These are phyloP conservation scores for Ganoderma lingzhi DNA, from an alignment of 1,284 basidiomycete species.

Conservation along the genomic window DNA sequence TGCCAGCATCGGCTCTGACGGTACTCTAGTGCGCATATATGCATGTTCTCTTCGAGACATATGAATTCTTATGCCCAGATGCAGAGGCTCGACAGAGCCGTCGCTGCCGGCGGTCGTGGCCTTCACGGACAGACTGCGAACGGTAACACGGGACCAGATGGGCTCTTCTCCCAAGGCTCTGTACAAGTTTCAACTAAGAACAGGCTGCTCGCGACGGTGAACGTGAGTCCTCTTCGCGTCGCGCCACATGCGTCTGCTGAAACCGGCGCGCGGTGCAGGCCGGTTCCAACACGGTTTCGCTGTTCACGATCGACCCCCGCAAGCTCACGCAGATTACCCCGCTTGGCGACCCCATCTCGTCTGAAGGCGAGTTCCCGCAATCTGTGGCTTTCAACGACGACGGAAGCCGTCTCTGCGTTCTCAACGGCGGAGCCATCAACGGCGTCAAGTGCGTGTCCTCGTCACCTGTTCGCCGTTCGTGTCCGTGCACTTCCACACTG, in stretches of 20 bases:
- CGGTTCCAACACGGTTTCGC: constrained; percentile 56
- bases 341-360: constrained; percentile 52
- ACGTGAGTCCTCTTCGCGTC: constrained; percentile 40
- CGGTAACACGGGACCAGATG: constrained; percentile 45
- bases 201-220: constrained; percentile 54
- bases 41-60: not conserved
- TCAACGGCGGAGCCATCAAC: constrained; percentile 56
- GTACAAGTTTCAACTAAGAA: constrained; percentile 49
- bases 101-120: constrained; percentile 50
- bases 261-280: constrained; percentile 40
- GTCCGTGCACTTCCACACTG: not conserved
- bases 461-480: not conserved
- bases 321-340: constrained; percentile 50
- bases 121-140: constrained; percentile 46
- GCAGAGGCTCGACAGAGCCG: constrained; percentile 33
- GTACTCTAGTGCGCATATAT: constrained; percentile 27
- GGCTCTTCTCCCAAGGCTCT: constrained; percentile 56
- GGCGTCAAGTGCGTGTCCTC: constrained; percentile 49
- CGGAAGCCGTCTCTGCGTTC: constrained; percentile 49
- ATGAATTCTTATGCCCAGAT: not conserved
- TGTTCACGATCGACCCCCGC: constrained; percentile 53
- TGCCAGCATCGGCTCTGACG: constrained; percentile 30
- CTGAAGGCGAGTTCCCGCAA: constrained; percentile 58
- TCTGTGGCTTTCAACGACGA: constrained; percentile 53
- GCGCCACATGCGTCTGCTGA: not conserved